phyloP scores from a whole-genome alignment of 805 yeast genomes.

The Kazachstania bromeliacearum region DNA sequence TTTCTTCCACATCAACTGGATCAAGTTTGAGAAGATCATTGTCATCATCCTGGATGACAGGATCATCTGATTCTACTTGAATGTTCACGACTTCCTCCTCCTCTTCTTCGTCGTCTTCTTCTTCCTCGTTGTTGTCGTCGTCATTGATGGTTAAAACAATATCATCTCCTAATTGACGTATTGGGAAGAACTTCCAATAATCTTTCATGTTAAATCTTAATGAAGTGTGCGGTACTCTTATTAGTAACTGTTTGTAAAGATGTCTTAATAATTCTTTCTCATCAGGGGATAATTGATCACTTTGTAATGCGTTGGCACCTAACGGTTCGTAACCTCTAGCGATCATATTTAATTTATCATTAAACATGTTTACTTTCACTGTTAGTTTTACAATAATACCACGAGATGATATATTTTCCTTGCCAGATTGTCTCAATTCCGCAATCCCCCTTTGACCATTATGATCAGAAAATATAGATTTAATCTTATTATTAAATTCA shows the following conservation, averaged over 20 bases:
- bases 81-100: too few species aligned
- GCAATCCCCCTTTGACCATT: too few species aligned
- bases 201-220: neutral
- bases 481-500: constrained; percentile 7
- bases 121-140: too few species aligned
- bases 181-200: neutral
- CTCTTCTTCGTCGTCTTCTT: too few species aligned
- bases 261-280: constrained; percentile 1
- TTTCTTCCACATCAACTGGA: too few species aligned
- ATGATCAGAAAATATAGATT: constrained; percentile 7
- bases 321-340: constrained; percentile 9
- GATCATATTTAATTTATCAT: constrained; percentile 17
- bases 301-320: neutral
- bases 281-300: neutral
- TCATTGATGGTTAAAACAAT: too few species aligned
- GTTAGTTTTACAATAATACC: constrained; percentile 22
- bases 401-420: constrained; percentile 16
- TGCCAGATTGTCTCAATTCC: constrained; percentile 1
- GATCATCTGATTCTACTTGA: too few species aligned
- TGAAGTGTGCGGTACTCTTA: neutral
- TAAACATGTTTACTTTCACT: constrained; percentile 13
- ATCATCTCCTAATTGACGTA: too few species aligned
- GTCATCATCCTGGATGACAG: too few species aligned
- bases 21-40: too few species aligned
- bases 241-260: neutral